Percentiles rank a stretch among this genome's conserved stretches.
These are phyloP conservation scores for Euphorbia tirucalli DNA, from an alignment of 345 rosid genomes.

Conservation along the genomic window DNA sequence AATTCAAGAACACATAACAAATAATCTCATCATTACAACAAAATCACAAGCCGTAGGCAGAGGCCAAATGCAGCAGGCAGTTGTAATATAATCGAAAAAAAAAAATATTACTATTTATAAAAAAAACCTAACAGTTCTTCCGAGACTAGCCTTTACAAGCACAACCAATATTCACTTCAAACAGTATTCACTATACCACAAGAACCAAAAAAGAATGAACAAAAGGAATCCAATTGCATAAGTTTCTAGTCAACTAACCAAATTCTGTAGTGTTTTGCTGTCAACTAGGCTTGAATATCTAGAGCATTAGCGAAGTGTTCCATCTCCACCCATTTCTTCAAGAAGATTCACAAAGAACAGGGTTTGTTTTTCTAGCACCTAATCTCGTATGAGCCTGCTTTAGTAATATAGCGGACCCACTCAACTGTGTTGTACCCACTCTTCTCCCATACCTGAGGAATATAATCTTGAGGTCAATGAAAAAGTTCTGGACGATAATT, in stretches of 20 bases:
- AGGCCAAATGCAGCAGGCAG: not conserved
- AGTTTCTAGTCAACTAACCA: conserved; percentile 11
- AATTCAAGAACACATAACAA: too few relatives aligned
- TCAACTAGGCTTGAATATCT: conserved; percentile 9
- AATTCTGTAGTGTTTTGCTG: conserved; percentile 7
- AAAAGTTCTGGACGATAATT: not conserved
- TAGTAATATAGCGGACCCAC: conserved; percentile 96
- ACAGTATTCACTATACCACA: conserved; percentile 24
- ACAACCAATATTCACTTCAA: conserved; percentile 24
- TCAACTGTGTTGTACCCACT: conserved; percentile 98
- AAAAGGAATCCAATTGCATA: conserved; percentile 18
- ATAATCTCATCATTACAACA: not conserved
- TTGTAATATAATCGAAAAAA: not conserved
- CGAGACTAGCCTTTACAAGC: conserved; percentile 27
- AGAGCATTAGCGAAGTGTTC: conserved; percentile 12
- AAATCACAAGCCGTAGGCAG: not conserved
- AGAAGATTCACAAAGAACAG: conserved; percentile 1
- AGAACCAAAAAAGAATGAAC: conserved; percentile 3
- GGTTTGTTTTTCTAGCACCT: conserved; percentile 59
- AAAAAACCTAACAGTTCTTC: conserved; percentile 9
- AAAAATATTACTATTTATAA: not conserved
- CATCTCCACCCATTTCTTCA: not conserved
- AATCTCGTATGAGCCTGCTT: conserved; percentile 97
- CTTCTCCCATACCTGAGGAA: conserved; percentile 94
- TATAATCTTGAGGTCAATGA: conserved; percentile 11